Conservation (phyloP, 345 rosid genomes). For the Camelina neglecta region DNA sequence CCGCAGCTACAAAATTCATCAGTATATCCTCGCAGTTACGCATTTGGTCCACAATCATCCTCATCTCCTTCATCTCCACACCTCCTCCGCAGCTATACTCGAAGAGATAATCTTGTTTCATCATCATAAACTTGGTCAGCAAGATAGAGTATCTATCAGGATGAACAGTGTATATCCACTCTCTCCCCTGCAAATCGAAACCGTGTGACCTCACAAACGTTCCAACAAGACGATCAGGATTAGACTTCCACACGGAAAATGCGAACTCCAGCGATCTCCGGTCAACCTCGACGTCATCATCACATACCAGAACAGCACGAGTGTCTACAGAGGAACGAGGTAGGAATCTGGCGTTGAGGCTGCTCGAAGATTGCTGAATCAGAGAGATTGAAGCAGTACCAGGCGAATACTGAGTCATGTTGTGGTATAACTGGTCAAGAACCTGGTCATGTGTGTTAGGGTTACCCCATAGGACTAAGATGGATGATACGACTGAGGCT, state of each 20-base stretch:
- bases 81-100: conserved; percentile 70
- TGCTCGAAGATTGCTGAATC: conserved; percentile 57
- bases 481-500: conserved; percentile 58
- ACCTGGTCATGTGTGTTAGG: conserved; percentile 52
- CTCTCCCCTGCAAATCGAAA: conserved; percentile 51
- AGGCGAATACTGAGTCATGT: conserved; percentile 54
- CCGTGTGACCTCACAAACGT: conserved; percentile 68
- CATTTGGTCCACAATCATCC: conserved; percentile 59
- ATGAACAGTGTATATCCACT: conserved; percentile 81
- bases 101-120: conserved; percentile 56
- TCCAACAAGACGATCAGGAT: conserved; percentile 60
- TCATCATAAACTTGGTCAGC: conserved; percentile 72
- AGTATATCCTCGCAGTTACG: conserved; percentile 74
- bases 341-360: conserved; percentile 71
- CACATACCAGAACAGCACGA: conserved; percentile 64
- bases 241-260: conserved; percentile 60
- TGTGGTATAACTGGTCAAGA: conserved; percentile 51
- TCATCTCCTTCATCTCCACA: conserved; percentile 54
- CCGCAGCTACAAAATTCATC: conserved; percentile 76
- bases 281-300: conserved; percentile 71
- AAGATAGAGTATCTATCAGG: conserved; percentile 69
- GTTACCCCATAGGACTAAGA: conserved; percentile 74
- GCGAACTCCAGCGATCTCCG: conserved; percentile 57
- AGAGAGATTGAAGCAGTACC: conserved; percentile 61
- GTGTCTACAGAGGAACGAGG: conserved; percentile 56